Conservation (phyloP, 345 rosid genomes). For the Chamaenerion angustifolium region DNA sequence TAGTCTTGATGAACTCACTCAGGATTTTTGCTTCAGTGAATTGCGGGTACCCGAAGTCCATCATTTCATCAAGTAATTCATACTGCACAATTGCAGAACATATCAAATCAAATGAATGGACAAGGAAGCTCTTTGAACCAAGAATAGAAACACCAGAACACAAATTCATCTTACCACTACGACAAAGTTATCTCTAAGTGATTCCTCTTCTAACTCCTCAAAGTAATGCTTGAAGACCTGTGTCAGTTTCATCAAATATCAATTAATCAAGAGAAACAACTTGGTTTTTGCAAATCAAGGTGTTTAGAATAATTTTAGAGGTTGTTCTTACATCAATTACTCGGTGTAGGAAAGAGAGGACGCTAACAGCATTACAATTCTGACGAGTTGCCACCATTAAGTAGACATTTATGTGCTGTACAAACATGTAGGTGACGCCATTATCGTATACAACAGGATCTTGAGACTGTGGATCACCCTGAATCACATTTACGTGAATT, state of each 20-base stretch:
- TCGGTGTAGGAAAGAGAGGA: conserved; percentile 74
- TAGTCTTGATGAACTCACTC: conserved; percentile 90
- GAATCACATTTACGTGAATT: neutral
- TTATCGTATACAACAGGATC: conserved; percentile 90
- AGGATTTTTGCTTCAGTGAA: conserved; percentile 81
- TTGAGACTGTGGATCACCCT: conserved; percentile 93
- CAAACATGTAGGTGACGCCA: conserved; percentile 83
- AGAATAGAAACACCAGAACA: no score
- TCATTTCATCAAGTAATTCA: conserved; percentile 94
- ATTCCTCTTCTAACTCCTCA: conserved; percentile 90
- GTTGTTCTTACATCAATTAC: conserved; percentile 61
- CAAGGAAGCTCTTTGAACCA: no score
- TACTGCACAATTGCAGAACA: conserved; percentile 26
- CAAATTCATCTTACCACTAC: conserved; percentile 58
- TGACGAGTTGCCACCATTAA: conserved; percentile 78
- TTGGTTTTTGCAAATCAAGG: no score
- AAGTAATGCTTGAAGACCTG: conserved; percentile 96
- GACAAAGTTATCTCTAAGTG: conserved; percentile 89
- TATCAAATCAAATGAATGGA: no score
- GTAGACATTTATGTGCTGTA: conserved; percentile 84
- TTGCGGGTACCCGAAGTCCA: conserved; percentile 96
- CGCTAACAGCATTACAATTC: conserved; percentile 92
- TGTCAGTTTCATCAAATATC: neutral
- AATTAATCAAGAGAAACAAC: no score
- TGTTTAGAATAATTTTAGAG: conserved; percentile 1